Evolutionary conservation across 805 yeast genomes (phyloP).

Genomic region (Scheffersomyces lignosus): DNA sequence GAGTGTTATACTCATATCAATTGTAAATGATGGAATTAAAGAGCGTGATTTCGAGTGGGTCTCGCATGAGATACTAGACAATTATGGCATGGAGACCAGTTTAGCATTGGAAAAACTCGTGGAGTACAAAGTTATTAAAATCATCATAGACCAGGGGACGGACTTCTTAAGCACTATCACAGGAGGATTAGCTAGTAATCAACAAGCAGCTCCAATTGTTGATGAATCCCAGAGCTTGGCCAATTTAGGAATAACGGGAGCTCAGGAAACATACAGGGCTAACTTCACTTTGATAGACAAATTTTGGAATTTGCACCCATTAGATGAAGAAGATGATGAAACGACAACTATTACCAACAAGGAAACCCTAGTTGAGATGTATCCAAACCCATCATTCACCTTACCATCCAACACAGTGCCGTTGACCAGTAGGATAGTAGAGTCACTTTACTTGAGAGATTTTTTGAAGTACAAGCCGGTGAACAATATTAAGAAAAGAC

Average conservation of each 20-base stretch:
- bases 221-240: conserved; percentile 13
- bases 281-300: conserved; percentile 39
- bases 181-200: conserved; percentile 3
- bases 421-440: conserved; percentile 64
- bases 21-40: conserved; percentile 67
- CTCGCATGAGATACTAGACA: conserved; percentile 55
- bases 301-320: conserved; percentile 52
- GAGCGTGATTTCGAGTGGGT: conserved; percentile 60
- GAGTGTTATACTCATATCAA: conserved; percentile 55
- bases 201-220: conserved; percentile 8
- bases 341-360: conserved; percentile 3
- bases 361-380: conserved; percentile 26
- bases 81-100: conserved; percentile 62
- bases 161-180: neutral
- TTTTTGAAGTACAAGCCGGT: conserved; percentile 44
- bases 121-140: conserved; percentile 47
- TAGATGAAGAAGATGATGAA: conserved; percentile 22
- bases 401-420: conserved; percentile 83
- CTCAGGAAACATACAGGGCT: conserved; percentile 25
- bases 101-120: conserved; percentile 49
- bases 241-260: conserved; percentile 33
- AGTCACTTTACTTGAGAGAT: conserved; percentile 61
- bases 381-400: conserved; percentile 57
- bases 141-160: conserved; percentile 15
- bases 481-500: conserved; percentile 33